phyloP scores from a whole-genome alignment of 306 rosid genomes.

The Vachellia pachyceras region DNA sequence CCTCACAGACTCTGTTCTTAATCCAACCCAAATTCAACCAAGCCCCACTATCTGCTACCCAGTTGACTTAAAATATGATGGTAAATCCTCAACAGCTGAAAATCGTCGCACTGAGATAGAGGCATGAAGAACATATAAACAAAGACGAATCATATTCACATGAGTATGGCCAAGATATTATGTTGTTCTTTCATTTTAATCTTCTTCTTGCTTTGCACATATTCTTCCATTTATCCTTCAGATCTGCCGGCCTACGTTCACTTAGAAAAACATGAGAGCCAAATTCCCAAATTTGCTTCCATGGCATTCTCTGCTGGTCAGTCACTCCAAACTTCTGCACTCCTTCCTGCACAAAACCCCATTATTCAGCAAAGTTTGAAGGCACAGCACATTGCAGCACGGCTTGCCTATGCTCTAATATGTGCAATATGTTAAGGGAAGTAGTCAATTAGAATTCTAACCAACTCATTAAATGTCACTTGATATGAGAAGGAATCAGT shows the following conservation, averaged over 20 bases:
- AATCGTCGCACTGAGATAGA: background rate
- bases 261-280: slow-evolving; percentile 56
- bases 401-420: background rate
- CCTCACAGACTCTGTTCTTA: no score
- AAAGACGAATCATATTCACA: background rate
- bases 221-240: slow-evolving; percentile 73
- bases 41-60: no score
- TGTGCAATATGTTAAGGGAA: no score
- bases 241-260: slow-evolving; percentile 50
- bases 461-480: background rate
- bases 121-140: slow-evolving; percentile 3
- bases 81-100: background rate
- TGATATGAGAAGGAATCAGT: background rate
- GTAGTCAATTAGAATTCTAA: background rate
- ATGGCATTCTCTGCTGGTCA: slow-evolving; percentile 45
- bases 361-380: slow-evolving; percentile 9
- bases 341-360: slow-evolving; percentile 60
- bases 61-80: background rate
- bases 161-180: background rate
- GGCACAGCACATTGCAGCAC: background rate
- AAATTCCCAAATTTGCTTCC: slow-evolving; percentile 64
- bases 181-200: slow-evolving; percentile 27
- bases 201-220: slow-evolving; percentile 47
- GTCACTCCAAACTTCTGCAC: slow-evolving; percentile 43
- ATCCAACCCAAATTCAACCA: background rate